phyloP scores from a whole-genome alignment of 371 early-diverging fungal genomes.

The Blakeslea trispora region DNA sequence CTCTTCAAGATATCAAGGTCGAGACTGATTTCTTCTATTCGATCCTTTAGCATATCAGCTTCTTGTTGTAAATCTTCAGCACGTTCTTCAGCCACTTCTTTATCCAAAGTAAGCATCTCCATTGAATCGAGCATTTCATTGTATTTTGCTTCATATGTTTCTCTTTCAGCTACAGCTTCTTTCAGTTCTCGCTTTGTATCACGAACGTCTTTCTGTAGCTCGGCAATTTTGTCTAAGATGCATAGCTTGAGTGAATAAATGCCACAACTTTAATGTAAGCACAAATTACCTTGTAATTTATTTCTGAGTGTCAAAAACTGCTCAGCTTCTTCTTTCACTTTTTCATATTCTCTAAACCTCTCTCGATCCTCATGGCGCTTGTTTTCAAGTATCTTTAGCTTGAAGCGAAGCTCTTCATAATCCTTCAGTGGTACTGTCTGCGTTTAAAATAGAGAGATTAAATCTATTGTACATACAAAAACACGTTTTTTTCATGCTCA shows the following conservation, averaged over 20 bases:
- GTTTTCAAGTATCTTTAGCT: conserved; percentile 76
- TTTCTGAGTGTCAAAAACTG: conserved; percentile 66
- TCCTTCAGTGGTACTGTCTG: conserved; percentile 66
- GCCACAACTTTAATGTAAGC: too few species aligned
- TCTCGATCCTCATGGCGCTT: conserved; percentile 86
- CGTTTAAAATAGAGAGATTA: conserved; percentile 6
- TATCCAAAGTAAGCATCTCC: conserved; percentile 88
- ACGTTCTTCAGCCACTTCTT: conserved; percentile 90
- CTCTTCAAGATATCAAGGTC: conserved; percentile 70
- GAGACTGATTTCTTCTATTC: conserved; percentile 76
- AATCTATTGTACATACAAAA: neutral
- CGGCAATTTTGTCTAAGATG: conserved; percentile 56
- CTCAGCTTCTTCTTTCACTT: conserved; percentile 73
- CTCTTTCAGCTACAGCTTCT: conserved; percentile 59
- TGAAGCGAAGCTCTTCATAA: conserved; percentile 82
- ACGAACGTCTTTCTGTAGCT: conserved; percentile 75
- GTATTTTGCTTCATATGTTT: conserved; percentile 64
- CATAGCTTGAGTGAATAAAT: neutral
- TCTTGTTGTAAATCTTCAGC: conserved; percentile 81
- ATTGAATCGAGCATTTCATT: conserved; percentile 74
- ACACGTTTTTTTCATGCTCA: conserved; percentile 2
- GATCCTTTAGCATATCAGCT: conserved; percentile 71
- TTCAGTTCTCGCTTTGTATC: conserved; percentile 62
- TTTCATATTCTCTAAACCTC: conserved; percentile 71
- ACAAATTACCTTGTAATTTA: conserved; percentile 61